Conservation (phyloP, 2,329 filamentous ascomycete species). For the Lasiodiplodia sp. region DNA sequence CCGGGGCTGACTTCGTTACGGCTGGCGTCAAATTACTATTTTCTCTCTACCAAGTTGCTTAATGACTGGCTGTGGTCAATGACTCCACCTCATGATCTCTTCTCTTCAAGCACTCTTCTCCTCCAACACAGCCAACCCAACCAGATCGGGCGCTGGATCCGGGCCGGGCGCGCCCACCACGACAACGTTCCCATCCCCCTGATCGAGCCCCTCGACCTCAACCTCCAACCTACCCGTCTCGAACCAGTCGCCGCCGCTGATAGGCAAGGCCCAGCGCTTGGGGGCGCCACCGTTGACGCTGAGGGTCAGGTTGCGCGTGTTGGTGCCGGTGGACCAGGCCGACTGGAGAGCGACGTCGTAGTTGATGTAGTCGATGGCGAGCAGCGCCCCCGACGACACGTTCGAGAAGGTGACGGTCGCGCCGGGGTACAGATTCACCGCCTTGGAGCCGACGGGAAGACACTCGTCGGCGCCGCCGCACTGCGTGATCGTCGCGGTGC, state of each 20-base stretch:
- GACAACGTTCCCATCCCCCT: slow-evolving; percentile 37
- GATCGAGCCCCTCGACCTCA: slow-evolving; percentile 39
- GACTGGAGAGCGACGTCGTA: slow-evolving; percentile 50
- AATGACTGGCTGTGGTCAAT: too few species aligned
- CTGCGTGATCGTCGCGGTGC: slow-evolving; percentile 35
- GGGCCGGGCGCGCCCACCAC: slow-evolving; percentile 35
- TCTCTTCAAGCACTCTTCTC: neutral
- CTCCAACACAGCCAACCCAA: slow-evolving; percentile 37
- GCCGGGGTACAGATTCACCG: slow-evolving; percentile 40
- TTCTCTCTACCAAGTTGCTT: too few species aligned
- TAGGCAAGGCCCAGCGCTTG: slow-evolving; percentile 48
- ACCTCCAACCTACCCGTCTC: slow-evolving; percentile 36
- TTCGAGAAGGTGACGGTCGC: slow-evolving; percentile 41
- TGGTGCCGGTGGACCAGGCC: slow-evolving; percentile 43
- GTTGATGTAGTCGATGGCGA: slow-evolving; percentile 47
- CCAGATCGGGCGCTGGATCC: slow-evolving; percentile 39
- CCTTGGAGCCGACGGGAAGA: slow-evolving; percentile 44
- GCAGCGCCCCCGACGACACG: slow-evolving; percentile 42
- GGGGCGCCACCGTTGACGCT: slow-evolving; percentile 47
- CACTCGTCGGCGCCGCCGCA: slow-evolving; percentile 41
- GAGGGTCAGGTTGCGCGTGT: slow-evolving; percentile 48
- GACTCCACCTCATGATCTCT: neutral
- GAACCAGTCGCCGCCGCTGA: slow-evolving; percentile 51
- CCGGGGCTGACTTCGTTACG: too few species aligned
- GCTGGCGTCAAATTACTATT: too few species aligned